Base-by-base conservation (phyloP, 208 protist species). In the Crithidia bombi region DNA sequence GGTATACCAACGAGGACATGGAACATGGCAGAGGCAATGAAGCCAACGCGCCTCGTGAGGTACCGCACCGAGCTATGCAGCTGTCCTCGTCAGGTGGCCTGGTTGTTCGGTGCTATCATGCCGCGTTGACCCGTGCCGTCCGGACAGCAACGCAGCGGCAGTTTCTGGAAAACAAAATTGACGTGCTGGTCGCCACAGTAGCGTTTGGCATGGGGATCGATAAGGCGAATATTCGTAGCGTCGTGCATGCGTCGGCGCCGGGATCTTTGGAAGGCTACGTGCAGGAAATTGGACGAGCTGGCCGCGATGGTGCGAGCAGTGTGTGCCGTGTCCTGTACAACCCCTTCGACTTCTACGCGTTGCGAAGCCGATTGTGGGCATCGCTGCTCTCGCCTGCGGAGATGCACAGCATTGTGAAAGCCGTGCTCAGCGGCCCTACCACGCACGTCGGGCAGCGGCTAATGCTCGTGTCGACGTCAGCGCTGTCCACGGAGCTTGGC, bases 191-290 rank as follows among this genome's bases (percentile, higher is more conserved):
- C 15, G 98, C 98, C 10, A 99, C 98, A 7, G 93, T 99, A 3
- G 98, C 98, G 19, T 99, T 99, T 80, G 98, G 98, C 25, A 99
- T 99, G 97, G 98, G 97, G n/a, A 98, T 99, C 54, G 96, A 99
- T 76, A 99, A 99, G 77, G 69, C 85, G 0, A 90, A 99, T 67
- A 98, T 99, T 38, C 92, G 98, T 39, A 97, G 88, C 73, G 96
- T 99, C 4, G 79, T 99, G 43, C 98, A 99, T 85, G 89, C 96
- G 23, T 82, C 86, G 0, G 81, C 98, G 7, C 98, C 98, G 0
- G 94, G 97, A 54, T 98, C 91, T 3, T 66, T 99, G 15, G 98
- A 99, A 81, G 89, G 83, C 21, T 99, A 99, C 76, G 96, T 98
- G 57, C 98, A 99, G 78, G 98, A 99, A 69, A 95, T 90, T 25